Conservation (phyloP, 768 basidiomycete species). For the Lactarius evosmus region DNA sequence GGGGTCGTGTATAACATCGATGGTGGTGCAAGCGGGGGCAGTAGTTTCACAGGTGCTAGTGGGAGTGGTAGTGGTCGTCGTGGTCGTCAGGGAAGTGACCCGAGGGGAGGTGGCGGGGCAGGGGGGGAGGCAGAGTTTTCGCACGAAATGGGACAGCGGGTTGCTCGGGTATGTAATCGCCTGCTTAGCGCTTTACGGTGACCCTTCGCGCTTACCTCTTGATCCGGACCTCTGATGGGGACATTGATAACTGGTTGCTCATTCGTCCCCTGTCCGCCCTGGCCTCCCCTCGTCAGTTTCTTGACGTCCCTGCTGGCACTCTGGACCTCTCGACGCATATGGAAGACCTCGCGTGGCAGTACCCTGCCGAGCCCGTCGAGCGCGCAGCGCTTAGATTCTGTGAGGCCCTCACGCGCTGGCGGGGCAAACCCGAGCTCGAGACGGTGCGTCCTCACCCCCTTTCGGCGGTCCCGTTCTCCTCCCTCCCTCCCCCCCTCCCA, state of each 20-base stretch:
- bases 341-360: conserved; percentile 74
- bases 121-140: conserved; percentile 69
- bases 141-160: conserved; percentile 67
- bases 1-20: conserved; percentile 28
- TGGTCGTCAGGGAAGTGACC: not conserved
- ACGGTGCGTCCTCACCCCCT: conserved; percentile 43
- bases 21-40: conserved; percentile 52
- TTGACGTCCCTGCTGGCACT: conserved; percentile 65
- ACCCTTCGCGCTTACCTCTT: conserved; percentile 10
- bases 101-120: conserved; percentile 36
- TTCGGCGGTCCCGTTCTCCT: not conserved
- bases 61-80: conserved; percentile 33
- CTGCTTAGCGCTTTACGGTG: conserved; percentile 3
- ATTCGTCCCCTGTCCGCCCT: not conserved
- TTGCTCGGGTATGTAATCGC: conserved; percentile 55
- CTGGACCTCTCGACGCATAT: conserved; percentile 77
- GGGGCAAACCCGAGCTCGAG: conserved; percentile 82
- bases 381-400: conserved; percentile 74
- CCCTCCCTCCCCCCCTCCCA: not conserved
- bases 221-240: not conserved
- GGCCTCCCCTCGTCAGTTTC: conserved; percentile 52
- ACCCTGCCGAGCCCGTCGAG: conserved; percentile 79
- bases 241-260: not conserved
- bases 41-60: conserved; percentile 73
- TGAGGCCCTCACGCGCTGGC: conserved; percentile 78